These are phyloP conservation scores for Geranomyces michiganensis DNA, from an alignment of 192 early-diverging fungal genomes.

Conservation along the genomic window DNA sequence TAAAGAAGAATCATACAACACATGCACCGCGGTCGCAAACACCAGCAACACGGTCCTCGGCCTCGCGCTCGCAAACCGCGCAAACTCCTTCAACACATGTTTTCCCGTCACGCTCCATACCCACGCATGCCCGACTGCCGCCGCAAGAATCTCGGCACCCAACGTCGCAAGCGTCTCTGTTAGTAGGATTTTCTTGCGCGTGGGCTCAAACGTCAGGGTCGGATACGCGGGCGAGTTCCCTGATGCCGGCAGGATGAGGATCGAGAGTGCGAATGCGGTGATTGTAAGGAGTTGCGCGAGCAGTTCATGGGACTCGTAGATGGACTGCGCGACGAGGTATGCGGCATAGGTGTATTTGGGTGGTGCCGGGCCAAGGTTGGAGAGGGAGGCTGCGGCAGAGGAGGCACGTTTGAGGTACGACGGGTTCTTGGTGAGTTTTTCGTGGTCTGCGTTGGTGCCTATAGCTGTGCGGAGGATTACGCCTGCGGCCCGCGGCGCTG, in stretches of 20 bases:
- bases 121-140: not conserved
- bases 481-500: no score
- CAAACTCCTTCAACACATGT: constrained; percentile 3
- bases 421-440: no score
- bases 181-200: not conserved
- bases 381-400: no score
- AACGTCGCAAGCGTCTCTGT: not conserved
- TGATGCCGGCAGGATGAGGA: not conserved
- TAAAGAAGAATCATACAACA: constrained; percentile 5
- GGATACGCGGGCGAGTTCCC: not conserved
- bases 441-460: no score
- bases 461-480: no score
- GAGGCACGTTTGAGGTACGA: no score
- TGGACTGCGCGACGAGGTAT: not conserved
- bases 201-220: not conserved
- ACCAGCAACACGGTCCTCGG: not conserved
- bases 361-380: no score
- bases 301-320: constrained; percentile 4
- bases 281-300: constrained; percentile 1
- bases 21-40: constrained; percentile 1
- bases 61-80: not conserved
- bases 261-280: not conserved
- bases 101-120: constrained; percentile 4
- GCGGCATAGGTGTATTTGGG: no score
- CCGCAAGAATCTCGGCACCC: not conserved